Evolutionary conservation across 805 yeast genomes (phyloP).

Genomic region (Sungouiella thailandica): DNA sequence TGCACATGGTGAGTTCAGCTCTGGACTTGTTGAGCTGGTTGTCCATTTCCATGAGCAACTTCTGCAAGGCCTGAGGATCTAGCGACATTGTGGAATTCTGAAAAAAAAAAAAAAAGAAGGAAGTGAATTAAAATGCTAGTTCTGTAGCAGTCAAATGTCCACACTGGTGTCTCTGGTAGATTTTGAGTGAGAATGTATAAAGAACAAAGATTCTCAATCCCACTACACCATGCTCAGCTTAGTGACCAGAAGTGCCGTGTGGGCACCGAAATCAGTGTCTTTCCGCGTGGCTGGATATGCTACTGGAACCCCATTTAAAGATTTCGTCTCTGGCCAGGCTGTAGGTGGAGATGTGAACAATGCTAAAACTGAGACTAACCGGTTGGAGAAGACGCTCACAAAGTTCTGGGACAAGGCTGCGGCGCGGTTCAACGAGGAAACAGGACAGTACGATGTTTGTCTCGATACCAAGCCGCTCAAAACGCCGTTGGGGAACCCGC

Average conservation of each 20-base stretch:
- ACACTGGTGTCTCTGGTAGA: background rate
- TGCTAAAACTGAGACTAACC: slow-evolving; percentile 56
- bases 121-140: too few species aligned
- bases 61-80: slow-evolving; percentile 44
- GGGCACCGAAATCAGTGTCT: too few species aligned
- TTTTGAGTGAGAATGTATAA: background rate
- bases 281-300: too few species aligned
- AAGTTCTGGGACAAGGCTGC: slow-evolving; percentile 81
- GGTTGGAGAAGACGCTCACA: slow-evolving; percentile 60
- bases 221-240: too few species aligned
- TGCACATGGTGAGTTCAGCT: slow-evolving; percentile 54
- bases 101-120: too few species aligned
- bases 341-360: slow-evolving; percentile 43
- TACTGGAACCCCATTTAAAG: background rate
- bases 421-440: slow-evolving; percentile 25
- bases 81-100: slow-evolving; percentile 34
- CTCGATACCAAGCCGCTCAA: slow-evolving; percentile 73
- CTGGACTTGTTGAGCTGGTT: slow-evolving; percentile 54
- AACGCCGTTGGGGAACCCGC: slow-evolving; percentile 76
- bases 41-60: slow-evolving; percentile 63
- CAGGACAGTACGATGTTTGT: slow-evolving; percentile 45
- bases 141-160: too few species aligned
- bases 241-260: too few species aligned
- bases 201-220: too few species aligned
- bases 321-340: slow-evolving; percentile 14